Evolutionary conservation across 345 rosid species (phyloP).

Genomic region (Noccaea bulbosa): DNA sequence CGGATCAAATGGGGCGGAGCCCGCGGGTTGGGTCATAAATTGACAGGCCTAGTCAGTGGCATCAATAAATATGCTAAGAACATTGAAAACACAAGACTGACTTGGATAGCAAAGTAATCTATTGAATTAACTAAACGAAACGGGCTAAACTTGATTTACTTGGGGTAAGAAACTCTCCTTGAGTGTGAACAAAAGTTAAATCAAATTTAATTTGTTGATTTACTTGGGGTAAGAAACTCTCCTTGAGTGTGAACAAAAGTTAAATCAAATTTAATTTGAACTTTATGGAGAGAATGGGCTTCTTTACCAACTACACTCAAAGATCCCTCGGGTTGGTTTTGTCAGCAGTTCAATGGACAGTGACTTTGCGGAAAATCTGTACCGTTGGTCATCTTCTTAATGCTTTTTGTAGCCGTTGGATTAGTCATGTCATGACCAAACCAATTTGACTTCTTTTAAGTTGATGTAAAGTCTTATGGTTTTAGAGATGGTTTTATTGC

Average conservation of each 20-base stretch:
- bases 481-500: conserved; percentile 21
- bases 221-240: background rate
- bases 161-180: background rate
- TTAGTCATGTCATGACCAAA: conserved; percentile 34
- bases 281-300: conserved; percentile 29
- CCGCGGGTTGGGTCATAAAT: too few species aligned
- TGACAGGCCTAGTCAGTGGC: too few species aligned
- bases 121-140: background rate
- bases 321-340: conserved; percentile 31
- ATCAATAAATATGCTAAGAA: background rate
- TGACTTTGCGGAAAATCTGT: conserved; percentile 25
- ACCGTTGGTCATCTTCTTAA: conserved; percentile 21
- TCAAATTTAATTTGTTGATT: background rate
- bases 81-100: background rate
- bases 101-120: too few species aligned
- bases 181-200: background rate
- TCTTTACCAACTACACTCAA: conserved; percentile 44
- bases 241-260: background rate
- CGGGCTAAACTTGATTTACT: background rate
- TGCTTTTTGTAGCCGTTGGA: conserved; percentile 38
- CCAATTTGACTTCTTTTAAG: conserved; percentile 40
- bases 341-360: conserved; percentile 39
- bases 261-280: background rate
- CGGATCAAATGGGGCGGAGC: too few species aligned
- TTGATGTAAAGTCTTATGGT: conserved; percentile 33